Percentiles rank a stretch among this genome's conserved stretches.
Evolutionary conservation across 192 early-diverging fungal genomes (phyloP).

Genomic region (Chytriomyces sp.): DNA sequence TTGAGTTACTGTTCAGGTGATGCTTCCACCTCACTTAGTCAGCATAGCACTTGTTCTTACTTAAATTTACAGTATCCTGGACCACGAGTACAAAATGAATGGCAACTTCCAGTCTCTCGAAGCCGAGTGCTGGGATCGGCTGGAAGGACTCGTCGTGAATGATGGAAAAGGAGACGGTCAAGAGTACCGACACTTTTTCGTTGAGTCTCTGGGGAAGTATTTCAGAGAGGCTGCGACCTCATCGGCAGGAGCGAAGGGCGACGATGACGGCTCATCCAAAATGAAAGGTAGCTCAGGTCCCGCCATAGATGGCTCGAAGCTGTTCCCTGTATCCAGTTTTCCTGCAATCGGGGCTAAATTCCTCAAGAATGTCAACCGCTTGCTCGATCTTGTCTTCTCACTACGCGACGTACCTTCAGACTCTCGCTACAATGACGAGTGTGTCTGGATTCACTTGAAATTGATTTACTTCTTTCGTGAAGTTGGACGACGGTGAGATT

Average conservation of each 20-base stretch:
- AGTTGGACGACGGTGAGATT: constrained; percentile 50
- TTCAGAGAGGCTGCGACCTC: constrained; percentile 27
- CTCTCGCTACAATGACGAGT: constrained; percentile 62
- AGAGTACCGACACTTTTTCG: constrained; percentile 45
- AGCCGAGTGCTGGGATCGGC: constrained; percentile 47
- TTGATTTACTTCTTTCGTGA: constrained; percentile 66
- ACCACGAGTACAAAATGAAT: constrained; percentile 37
- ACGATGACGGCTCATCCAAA: background rate
- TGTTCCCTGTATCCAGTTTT: constrained; percentile 5
- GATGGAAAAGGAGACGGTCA: constrained; percentile 47
- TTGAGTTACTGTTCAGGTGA: constrained; percentile 48
- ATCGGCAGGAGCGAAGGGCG: background rate
- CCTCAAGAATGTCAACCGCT: constrained; percentile 50
- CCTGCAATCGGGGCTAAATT: constrained; percentile 37
- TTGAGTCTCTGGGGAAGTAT: constrained; percentile 42
- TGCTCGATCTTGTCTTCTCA: constrained; percentile 52
- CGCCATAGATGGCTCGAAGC: background rate
- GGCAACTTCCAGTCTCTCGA: constrained; percentile 47
- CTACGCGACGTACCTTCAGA: constrained; percentile 60
- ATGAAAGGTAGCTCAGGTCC: background rate
- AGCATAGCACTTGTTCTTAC: constrained; percentile 16
- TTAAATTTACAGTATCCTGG: constrained; percentile 34
- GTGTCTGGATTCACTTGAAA: constrained; percentile 61
- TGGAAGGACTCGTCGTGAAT: constrained; percentile 42
- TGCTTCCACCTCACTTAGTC: background rate